These are phyloP conservation scores for Amanita molliuscula DNA, from an alignment of 768 basidiomycete genomes.

Conservation along the genomic window DNA sequence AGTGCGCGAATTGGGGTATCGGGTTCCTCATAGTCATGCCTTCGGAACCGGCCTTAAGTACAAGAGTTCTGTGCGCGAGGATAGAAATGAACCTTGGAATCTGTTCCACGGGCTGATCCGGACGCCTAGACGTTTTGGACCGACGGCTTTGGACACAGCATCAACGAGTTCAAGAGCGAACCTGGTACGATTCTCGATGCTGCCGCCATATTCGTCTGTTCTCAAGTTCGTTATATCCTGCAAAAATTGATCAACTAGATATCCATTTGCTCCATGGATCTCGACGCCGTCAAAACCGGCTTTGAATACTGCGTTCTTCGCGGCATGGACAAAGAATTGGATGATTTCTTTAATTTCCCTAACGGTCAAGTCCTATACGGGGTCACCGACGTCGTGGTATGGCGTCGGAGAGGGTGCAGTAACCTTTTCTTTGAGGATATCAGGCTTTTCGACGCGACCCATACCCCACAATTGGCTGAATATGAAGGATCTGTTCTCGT, in stretches of 20 bases:
- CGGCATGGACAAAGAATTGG: slow-evolving; percentile 40
- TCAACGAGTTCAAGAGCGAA: slow-evolving; percentile 48
- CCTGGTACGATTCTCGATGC: slow-evolving; percentile 44
- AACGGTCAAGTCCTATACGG: slow-evolving; percentile 32
- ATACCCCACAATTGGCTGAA: slow-evolving; percentile 50
- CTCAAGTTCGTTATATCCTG: slow-evolving; percentile 44
- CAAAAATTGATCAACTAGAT: slow-evolving; percentile 51
- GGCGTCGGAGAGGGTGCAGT: slow-evolving; percentile 23
- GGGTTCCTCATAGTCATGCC: slow-evolving; percentile 45
- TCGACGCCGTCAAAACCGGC: slow-evolving; percentile 64
- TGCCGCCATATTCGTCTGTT: slow-evolving; percentile 61
- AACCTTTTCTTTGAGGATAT: slow-evolving; percentile 25
- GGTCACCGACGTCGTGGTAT: slow-evolving; percentile 4
- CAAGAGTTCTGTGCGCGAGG: background rate
- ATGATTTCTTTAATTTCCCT: slow-evolving; percentile 42
- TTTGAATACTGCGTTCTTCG: slow-evolving; percentile 38
- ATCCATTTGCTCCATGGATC: slow-evolving; percentile 36
- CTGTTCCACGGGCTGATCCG: slow-evolving; percentile 47
- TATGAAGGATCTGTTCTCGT: slow-evolving; percentile 24
- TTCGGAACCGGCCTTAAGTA: slow-evolving; percentile 14
- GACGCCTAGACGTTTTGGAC: slow-evolving; percentile 39
- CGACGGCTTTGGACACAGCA: slow-evolving; percentile 40
- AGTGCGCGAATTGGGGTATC: slow-evolving; percentile 40
- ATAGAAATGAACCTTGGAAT: slow-evolving; percentile 23
- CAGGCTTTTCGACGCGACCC: slow-evolving; percentile 29